phyloP scores from a whole-genome alignment of 2,329 filamentous ascomycete genomes.

The Pleoardoris graminearum region DNA sequence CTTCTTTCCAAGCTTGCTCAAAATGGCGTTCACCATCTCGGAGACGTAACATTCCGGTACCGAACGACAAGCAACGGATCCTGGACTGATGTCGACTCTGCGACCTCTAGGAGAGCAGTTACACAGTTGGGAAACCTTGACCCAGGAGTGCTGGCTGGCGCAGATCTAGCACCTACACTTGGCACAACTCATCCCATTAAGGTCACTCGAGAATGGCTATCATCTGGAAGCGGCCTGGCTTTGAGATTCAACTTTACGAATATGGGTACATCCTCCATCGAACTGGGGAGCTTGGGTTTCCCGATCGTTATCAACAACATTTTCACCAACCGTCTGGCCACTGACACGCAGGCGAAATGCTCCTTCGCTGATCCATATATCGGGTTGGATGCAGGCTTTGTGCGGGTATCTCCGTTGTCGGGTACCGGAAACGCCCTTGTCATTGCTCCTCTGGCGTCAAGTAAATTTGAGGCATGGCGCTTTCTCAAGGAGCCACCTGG shows the following conservation, averaged over 20 bases:
- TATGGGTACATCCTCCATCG: constrained; percentile 45
- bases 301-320: constrained; percentile 66
- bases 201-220: constrained; percentile 58
- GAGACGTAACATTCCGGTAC: constrained; percentile 61
- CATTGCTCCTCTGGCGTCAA: constrained; percentile 57
- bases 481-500: constrained; percentile 53
- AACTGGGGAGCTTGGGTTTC: constrained; percentile 62
- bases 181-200: constrained; percentile 44
- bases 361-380: constrained; percentile 63
- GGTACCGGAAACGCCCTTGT: constrained; percentile 59
- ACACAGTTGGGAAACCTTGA: constrained; percentile 22
- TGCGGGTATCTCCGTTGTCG: constrained; percentile 57
- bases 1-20: constrained; percentile 52
- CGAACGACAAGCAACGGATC: constrained; percentile 43
- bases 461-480: constrained; percentile 60
- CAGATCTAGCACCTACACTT: constrained; percentile 51
- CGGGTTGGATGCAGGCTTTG: constrained; percentile 62
- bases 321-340: constrained; percentile 56
- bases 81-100: constrained; percentile 57
- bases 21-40: constrained; percentile 62
- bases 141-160: constrained; percentile 42
- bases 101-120: constrained; percentile 47
- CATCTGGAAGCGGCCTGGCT: constrained; percentile 54
- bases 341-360: constrained; percentile 56
- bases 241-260: constrained; percentile 59